Percentiles rank a stretch among this genome's conserved stretches.
Evolutionary conservation across 202 grass and related monocot species (phyloP).

Genomic region (Carex sylvatica): DNA sequence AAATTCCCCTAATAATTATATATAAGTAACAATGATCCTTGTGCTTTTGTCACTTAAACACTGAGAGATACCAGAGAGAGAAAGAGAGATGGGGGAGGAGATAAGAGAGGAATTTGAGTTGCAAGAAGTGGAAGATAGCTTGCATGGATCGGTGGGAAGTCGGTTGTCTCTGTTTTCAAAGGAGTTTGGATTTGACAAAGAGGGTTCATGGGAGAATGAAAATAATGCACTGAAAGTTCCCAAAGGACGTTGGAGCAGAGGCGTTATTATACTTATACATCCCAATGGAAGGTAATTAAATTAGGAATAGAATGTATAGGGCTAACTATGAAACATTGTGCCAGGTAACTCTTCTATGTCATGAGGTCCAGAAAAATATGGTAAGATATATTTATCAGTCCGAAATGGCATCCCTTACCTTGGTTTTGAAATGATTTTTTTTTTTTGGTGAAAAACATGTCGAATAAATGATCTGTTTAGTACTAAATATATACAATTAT

Average conservation of each 20-base stretch:
- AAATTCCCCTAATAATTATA: neutral
- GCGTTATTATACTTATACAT: constrained; percentile 66
- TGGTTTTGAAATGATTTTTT: no score
- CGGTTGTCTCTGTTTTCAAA: constrained; percentile 66
- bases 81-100: constrained; percentile 34
- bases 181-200: constrained; percentile 47
- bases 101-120: constrained; percentile 57
- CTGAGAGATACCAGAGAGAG: neutral
- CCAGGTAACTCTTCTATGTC: neutral
- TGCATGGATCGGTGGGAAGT: constrained; percentile 61
- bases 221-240: constrained; percentile 40
- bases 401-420: no score
- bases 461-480: neutral
- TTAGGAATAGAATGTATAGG: constrained; percentile 8
- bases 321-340: constrained; percentile 4
- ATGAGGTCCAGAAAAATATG: neutral
- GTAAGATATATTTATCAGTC: no score
- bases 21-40: constrained; percentile 6
- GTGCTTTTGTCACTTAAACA: constrained; percentile 2
- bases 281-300: constrained; percentile 73
- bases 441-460: neutral
- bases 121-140: constrained; percentile 52
- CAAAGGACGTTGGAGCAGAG: constrained; percentile 34
- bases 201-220: constrained; percentile 34
- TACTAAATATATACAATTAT: neutral